Base-by-base conservation (phyloP, 345 rosid species). In the Boechera retrofracta region DNA sequence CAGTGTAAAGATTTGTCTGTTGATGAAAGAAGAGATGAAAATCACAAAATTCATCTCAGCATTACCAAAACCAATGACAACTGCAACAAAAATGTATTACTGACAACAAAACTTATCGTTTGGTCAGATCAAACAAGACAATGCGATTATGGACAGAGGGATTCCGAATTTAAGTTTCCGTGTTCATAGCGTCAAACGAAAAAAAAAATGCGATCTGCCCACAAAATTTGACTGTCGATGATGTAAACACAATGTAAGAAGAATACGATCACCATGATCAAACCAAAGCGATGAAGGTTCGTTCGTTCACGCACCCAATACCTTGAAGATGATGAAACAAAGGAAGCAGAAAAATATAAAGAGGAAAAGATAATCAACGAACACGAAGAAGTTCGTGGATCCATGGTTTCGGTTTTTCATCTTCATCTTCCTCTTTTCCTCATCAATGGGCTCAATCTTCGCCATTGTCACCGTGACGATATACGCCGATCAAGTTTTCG, bases 291-390 rank as follows among this genome's bases (percentile, higher is more conserved):
- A 82, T 85, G 83, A 44, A 68, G 15, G 16, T 16, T 57, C 41
- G 26, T 15, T 60, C 31, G 31, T 84, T 84, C 80, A 85, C 69
- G 78, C 55, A 41, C 83, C 81, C 65, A 82, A 35, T 47, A 94
- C 82, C 79, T 85, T 86, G 78, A 78, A 76, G 74, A 94, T 31
- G 67, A 87, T 76, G 85, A 83, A 89, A 72, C 82, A 76, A 32
- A 91, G 86, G 78, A 94, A 87, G 54, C 68, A 94, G 41, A 93
- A 85, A 72, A 85, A 82, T 59, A 89, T 85, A 78, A 88, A 91
- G 73, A 89, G 85, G 84, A 88, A 91, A 31, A 88, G 55, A 81
- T 88, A 88, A 68, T 94, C 96, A 29, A 94, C 86, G 71, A 86
- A 80, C 45, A 88, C 86, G 79, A 89, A 94, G 74, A 89, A 82